Conservation (phyloP, 306 rosid genomes). For the Cicer yamashitae region DNA sequence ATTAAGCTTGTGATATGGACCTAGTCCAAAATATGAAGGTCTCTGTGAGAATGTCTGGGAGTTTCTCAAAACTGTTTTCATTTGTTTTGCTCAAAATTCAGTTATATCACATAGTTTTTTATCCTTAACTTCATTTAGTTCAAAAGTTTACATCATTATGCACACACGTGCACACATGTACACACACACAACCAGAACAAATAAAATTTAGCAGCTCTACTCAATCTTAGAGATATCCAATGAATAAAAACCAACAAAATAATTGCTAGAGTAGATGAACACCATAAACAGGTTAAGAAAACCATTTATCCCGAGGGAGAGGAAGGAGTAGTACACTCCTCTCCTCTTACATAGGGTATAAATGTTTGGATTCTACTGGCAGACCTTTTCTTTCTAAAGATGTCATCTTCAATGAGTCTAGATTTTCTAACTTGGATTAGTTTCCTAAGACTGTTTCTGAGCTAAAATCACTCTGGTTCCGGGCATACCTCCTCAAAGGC, state of each 20-base stretch:
- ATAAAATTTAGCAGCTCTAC: neutral
- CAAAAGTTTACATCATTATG: neutral
- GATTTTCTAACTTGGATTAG: too few relatives aligned
- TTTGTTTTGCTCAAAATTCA: neutral
- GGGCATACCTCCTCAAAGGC: too few relatives aligned
- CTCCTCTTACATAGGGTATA: too few relatives aligned
- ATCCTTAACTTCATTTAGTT: neutral
- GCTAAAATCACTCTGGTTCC: too few relatives aligned
- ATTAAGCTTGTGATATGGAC: constrained; percentile 22
- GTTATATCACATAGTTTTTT: neutral
- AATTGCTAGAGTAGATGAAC: neutral
- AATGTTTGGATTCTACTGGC: too few relatives aligned
- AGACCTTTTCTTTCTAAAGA: too few relatives aligned
- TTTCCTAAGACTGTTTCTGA: too few relatives aligned
- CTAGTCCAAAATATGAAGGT: constrained; percentile 5
- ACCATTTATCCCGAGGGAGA: neutral
- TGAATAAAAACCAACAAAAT: neutral
- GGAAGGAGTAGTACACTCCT: neutral
- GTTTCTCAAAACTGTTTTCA: neutral
- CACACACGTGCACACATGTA: neutral
- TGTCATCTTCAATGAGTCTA: too few relatives aligned
- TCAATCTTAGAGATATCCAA: neutral
- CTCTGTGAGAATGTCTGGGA: neutral
- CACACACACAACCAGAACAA: neutral
- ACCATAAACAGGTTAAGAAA: neutral